phyloP scores from a whole-genome alignment of 371 early-diverging fungal species.

The Circinella minor region DNA sequence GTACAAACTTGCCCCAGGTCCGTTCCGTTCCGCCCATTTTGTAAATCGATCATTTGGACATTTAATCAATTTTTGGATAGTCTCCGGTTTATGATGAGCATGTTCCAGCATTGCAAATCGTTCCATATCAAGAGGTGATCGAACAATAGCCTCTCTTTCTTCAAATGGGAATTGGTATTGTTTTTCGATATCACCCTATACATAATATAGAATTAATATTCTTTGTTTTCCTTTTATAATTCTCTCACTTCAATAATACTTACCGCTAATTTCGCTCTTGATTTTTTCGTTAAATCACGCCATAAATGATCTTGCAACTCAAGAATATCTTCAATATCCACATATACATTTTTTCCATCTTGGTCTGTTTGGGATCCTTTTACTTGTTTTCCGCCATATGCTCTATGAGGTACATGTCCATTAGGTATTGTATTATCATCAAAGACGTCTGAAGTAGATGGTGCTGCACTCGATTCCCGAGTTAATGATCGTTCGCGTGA shows the following conservation, averaged over 20 bases:
- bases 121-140: conserved; percentile 61
- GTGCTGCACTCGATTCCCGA: conserved; percentile 29
- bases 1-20: conserved; percentile 34
- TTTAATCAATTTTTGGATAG: conserved; percentile 34
- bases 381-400: conserved; percentile 28
- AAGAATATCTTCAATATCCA: conserved; percentile 52
- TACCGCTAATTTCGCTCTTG: conserved; percentile 57
- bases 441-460: conserved; percentile 12
- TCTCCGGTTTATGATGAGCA: conserved; percentile 45
- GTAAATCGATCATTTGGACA: conserved; percentile 38
- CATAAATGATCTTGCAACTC: conserved; percentile 63
- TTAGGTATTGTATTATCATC: conserved; percentile 26
- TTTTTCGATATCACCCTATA: conserved; percentile 49
- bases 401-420: conserved; percentile 17
- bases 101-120: conserved; percentile 57
- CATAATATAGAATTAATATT: too few species aligned
- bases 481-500: conserved; percentile 31
- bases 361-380: conserved; percentile 25
- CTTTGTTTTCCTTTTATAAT: not conserved
- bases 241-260: not conserved
- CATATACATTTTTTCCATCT: conserved; percentile 41
- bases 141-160: conserved; percentile 53
- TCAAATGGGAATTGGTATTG: conserved; percentile 60
- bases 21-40: conserved; percentile 42
- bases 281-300: conserved; percentile 66